A percentile compares a stretch with the other conserved stretches of the same genome.
Conservation (phyloP, 2,329 filamentous ascomycete genomes). For the Aspergillus amoenus region DNA sequence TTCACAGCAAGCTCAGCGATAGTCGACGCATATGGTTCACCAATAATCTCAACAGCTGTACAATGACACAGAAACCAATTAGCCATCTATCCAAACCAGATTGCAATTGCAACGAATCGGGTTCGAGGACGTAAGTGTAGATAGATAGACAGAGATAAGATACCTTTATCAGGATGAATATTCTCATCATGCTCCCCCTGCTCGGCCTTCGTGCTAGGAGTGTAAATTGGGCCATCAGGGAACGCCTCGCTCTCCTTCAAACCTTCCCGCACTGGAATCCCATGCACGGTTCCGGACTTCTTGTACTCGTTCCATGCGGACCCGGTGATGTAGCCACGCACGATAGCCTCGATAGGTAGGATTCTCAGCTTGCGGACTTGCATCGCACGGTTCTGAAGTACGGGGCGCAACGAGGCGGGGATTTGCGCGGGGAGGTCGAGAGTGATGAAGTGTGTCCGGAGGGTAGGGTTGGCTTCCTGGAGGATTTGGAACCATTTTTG, state of each 20-base stretch:
- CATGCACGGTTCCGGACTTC: conserved; percentile 74
- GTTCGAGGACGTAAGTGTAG: neutral
- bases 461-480: conserved; percentile 53
- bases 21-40: conserved; percentile 61
- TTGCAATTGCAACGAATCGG: neutral
- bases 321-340: conserved; percentile 87
- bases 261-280: conserved; percentile 66
- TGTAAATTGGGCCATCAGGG: conserved; percentile 66
- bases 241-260: conserved; percentile 70
- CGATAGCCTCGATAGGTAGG: conserved; percentile 78
- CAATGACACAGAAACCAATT: neutral
- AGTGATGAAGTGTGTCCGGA: conserved; percentile 64
- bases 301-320: conserved; percentile 80
- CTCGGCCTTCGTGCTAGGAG: conserved; percentile 83
- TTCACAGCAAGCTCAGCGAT: conserved; percentile 65
- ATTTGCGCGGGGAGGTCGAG: conserved; percentile 55
- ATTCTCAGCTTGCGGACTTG: conserved; percentile 71
- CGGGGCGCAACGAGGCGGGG: conserved; percentile 48
- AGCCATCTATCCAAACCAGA: neutral
- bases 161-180: conserved; percentile 69
- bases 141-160: neutral
- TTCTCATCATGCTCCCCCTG: conserved; percentile 80
- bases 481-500: conserved; percentile 68
- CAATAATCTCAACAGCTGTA: conserved; percentile 59
- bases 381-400: conserved; percentile 70